Base-by-base conservation (phyloP, 78 protist species). In the Pigoraptor vietnamica region DNA sequence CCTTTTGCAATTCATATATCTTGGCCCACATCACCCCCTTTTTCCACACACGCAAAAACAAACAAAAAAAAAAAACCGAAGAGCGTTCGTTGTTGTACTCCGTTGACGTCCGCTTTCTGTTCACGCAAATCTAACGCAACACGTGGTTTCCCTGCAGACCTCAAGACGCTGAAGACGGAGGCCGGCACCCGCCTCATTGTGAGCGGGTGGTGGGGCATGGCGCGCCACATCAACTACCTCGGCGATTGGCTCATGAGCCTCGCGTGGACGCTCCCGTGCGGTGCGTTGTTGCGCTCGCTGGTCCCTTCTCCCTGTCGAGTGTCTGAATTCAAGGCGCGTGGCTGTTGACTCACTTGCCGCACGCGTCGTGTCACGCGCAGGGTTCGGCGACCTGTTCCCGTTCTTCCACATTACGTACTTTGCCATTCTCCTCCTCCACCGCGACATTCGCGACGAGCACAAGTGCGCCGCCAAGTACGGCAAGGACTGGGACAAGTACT, bases 151-250 rank as follows among this genome's bases (percentile, higher is more conserved):
- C n/a, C n/a, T 39, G 23, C 91, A 87, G 91, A 55, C 36, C 9
- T 94, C 29, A 6, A 92, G 81, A n/a, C 0, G 32, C 0, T 92
- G 38, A 21, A 34, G 40, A 96, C 98, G 67, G 87, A 92, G 86
- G 89, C 95, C 86, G 97, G 95, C 84, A 82, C 94, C 37, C 21
- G 48, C 81, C 94, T 97, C 36, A 37, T 98, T 82, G 32, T 48
- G 48, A 92, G 96, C 0, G 98, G 99, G 91, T 97, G 95, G 96
- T 98, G 99, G 99, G 99, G 99, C 38, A 56, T 94, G 40, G 97
- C 97, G 38, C 94, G 99, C 37, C 95, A 98, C 92, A 92, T 96
- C 82, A 98, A 98, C 94, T 98, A 98, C 96, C 83, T 96, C 23
- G 99, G 99, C 81, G 98, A 98, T 37, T 88, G 90, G 94, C 83